These are phyloP conservation scores for Shiraia bambusicola DNA, from an alignment of 2,329 filamentous ascomycete genomes.

Conservation along the genomic window DNA sequence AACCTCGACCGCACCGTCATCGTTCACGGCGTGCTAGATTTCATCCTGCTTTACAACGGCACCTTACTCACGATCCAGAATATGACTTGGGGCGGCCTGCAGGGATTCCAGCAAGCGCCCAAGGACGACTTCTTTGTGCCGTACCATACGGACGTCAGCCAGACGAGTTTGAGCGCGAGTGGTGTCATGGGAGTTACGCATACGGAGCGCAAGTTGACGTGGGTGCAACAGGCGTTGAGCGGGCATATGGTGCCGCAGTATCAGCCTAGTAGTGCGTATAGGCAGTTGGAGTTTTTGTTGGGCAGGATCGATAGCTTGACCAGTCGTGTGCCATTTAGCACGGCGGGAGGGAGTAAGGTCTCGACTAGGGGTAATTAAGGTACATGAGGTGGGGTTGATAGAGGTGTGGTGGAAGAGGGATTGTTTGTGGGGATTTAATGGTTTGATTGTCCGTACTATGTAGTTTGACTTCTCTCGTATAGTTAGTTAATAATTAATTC, in stretches of 20 bases:
- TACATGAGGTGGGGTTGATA: no score
- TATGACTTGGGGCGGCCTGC: conserved; percentile 73
- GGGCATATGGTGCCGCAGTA: conserved; percentile 73
- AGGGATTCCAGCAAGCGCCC: conserved; percentile 67
- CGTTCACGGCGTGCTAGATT: conserved; percentile 70
- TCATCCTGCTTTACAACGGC: conserved; percentile 66
- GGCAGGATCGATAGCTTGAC: conserved; percentile 64
- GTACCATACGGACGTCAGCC: conserved; percentile 54
- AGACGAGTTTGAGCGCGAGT: conserved; percentile 56
- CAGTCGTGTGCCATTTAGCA: conserved; percentile 36
- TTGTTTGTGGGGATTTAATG: no score
- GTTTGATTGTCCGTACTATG: no score
- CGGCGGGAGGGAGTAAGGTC: conserved; percentile 14
- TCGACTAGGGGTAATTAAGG: background rate
- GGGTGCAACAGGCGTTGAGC: conserved; percentile 61
- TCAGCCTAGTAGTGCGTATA: conserved; percentile 66
- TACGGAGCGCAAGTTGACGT: conserved; percentile 75
- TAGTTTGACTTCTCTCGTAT: no score
- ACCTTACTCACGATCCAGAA: conserved; percentile 74
- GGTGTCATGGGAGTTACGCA: conserved; percentile 71
- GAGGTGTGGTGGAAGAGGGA: no score
- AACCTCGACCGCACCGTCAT: conserved; percentile 70
- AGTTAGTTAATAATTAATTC: no score
- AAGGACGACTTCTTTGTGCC: conserved; percentile 68
- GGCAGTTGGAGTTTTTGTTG: conserved; percentile 74